Evolutionary conservation across 441 rosid genomes (phyloP), one percentile per base, ranked within the genome.

Genomic region (Gossypium lobatum): DNA sequence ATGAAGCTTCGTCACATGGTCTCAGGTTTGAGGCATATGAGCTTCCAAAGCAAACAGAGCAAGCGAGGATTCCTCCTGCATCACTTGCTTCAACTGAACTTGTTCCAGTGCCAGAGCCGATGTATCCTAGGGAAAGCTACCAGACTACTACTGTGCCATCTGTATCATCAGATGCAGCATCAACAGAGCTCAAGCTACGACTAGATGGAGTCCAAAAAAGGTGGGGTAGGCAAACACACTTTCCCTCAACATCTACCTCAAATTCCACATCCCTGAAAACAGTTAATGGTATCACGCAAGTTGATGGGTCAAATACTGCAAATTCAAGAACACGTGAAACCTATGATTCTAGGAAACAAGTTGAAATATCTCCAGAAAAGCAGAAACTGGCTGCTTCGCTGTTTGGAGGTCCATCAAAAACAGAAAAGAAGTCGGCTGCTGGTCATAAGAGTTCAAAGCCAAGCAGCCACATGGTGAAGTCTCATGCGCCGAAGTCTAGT

Each of bases 301-400:
- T 48, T 3, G 91, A 85, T 63, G 83, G 80, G 63, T 73, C 75
- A 23, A 81, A 81, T 74, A 70, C 88, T 26, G 77, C 73, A 75
- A 85, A 73, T 61, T 77, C 93, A 26, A 26, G 31, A 54, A 79
- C 84, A 18, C 85, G 78, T 74, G 92, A 87, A 76, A 76, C 75
- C 58, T 83, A 86, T 53, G 94, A 89, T 78, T 80, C 88, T 64
- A 90, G 79, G 87, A 91, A 82, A 81, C 80, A 82, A 72, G 82
- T 84, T 73, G 97, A 93, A 77, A 75, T 91, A 20, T 79, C 93
- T 65, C 85, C 87, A 11, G 98, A 93, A 82, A 96, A 91, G 82
- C 96, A 96, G 89, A 93, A 89, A 86, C 98, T 96, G 9, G 99
- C 97, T 55, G 99, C 98, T 60, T 93, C 99, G 26, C 78, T 96